Conservation (phyloP, 805 yeast species). For the Isabelozyma rhagii region DNA sequence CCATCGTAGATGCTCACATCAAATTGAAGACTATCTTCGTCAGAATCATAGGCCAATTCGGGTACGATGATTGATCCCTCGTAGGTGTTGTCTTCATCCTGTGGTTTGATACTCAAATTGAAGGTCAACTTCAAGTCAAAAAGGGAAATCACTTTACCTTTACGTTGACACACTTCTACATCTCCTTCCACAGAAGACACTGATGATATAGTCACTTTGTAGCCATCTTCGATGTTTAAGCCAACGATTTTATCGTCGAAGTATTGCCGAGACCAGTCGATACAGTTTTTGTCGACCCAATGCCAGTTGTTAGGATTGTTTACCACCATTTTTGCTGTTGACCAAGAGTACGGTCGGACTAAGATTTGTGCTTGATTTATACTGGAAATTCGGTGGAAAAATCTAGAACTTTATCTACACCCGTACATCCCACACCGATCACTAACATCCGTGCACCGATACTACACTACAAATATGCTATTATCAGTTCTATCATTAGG, state of each 20-base stretch:
- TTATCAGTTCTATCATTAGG: conserved; percentile 11
- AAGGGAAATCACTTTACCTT: conserved; percentile 90
- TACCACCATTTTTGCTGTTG: conserved; percentile 65
- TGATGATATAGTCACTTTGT: conserved; percentile 33
- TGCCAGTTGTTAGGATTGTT: conserved; percentile 99
- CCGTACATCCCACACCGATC: not conserved
- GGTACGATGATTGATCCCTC: conserved; percentile 81
- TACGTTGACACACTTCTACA: conserved; percentile 94
- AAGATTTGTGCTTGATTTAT: not conserved
- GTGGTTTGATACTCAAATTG: conserved; percentile 37
- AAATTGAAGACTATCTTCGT: conserved; percentile 81
- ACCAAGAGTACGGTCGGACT: not conserved
- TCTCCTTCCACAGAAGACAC: conserved; percentile 82
- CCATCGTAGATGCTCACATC: conserved; percentile 60
- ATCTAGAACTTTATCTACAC: conserved; percentile 9
- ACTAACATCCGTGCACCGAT: not conserved
- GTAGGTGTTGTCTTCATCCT: conserved; percentile 32
- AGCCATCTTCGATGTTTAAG: conserved; percentile 33
- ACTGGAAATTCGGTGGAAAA: conserved; percentile 6
- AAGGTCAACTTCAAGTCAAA: conserved; percentile 75
- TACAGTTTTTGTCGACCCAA: conserved; percentile 98
- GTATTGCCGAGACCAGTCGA: conserved; percentile 83
- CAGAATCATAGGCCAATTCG: conserved; percentile 91
- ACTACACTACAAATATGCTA: not conserved
- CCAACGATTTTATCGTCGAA: conserved; percentile 62